Evolutionary conservation across 148 eudicot species (phyloP), one percentile per base, ranked within the genome.

Genomic region (Amaranthus hypochondriacus): DNA sequence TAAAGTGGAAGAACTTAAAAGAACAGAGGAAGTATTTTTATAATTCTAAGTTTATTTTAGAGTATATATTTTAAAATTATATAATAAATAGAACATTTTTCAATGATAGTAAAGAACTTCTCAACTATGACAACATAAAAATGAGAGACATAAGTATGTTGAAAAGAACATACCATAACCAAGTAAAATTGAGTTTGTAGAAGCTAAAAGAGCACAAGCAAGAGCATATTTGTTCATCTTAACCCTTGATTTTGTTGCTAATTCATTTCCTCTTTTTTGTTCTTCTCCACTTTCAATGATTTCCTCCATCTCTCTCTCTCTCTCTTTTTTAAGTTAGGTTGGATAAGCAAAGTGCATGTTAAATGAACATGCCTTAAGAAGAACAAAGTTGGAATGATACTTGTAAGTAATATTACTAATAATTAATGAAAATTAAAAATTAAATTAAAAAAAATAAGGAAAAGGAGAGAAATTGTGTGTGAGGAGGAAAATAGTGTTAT

Each of bases 101-200:
- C 18, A 18, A 18, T 18, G 18, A 18, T 18, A 18, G 18, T 18
- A 18, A 18, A 18, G 39, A 28, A 28, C 1, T 28, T 28, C 2
- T 28, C 39, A 0, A 28, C 39, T 28, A 42, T 62, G 15, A 28
- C 12, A 62, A 62, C 9, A 62, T 42, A 62, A 5, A 3, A 48
- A 69, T 43, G 6, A 60, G 60, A 48, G 62, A 6, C 14, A 4
- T 7, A 11, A 43, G 43, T 4, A n/a, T 68, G 11, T 47, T 5
- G 6, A 59, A 12, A 5, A 57, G 14, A 51, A 68, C 72, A 69
- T 76, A 89, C 97, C 97, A 75, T 92, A 92, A 18, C 97, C 97
- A 68, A 92, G 81, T 11, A 92, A 86, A 72, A 89, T 87, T 58
- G 97, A 92, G 62, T 89, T 92, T 55, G 97, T 87, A 5, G 97